Evolutionary conservation across 176 grass and related monocot species (phyloP), one percentile per base, ranked within the genome.

Genomic region (Pharus latifolius): DNA sequence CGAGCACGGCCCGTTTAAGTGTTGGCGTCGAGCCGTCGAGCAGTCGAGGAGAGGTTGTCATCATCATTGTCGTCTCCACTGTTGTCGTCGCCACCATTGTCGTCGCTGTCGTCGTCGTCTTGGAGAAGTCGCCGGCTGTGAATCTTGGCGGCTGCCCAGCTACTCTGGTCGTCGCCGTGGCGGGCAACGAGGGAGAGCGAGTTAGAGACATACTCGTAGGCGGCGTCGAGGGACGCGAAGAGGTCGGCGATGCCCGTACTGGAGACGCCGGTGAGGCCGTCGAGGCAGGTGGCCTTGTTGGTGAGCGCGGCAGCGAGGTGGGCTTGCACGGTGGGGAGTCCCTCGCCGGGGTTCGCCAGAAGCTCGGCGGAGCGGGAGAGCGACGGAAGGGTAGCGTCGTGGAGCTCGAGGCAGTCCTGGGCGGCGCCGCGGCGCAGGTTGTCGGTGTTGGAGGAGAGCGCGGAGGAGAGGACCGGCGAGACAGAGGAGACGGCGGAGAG

Each of bases 341-440:
- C 17, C 26, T 64, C 82, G 24, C 56, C 72, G 38, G 79, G 53
- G 15, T 49, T 38, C 29, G 59, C 23, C 2, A 86, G 51, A 10
- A 87, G 30, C 29, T 73, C 47, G 1, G 80, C 29, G 44, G 83
- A 66, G 56, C 59, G 80, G 30, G 76, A 58, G 31, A 87, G 86
- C 7, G 86, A 89, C 1, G 14, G 42, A 6, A 80, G 33, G 25
- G 86, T 70, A 7, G 79, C 59, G 7, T 10, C 55, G 73, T 89
- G 86, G 26, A 94, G 86, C 48, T 94, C 86, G 2, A 53, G 40
- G 79, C 90, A 94, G 64, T 94, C 90, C 68, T 80, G 82, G 44
- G 81, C 64, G 4, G 91, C 84, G 38, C 87, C 67, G 63, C 58
- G 80, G 27, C 61, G 77, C 64, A 79, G 47, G 1, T 41, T 7